phyloP scores from a whole-genome alignment of 2,329 filamentous ascomycete species.

The Trichophyton rubrum region DNA sequence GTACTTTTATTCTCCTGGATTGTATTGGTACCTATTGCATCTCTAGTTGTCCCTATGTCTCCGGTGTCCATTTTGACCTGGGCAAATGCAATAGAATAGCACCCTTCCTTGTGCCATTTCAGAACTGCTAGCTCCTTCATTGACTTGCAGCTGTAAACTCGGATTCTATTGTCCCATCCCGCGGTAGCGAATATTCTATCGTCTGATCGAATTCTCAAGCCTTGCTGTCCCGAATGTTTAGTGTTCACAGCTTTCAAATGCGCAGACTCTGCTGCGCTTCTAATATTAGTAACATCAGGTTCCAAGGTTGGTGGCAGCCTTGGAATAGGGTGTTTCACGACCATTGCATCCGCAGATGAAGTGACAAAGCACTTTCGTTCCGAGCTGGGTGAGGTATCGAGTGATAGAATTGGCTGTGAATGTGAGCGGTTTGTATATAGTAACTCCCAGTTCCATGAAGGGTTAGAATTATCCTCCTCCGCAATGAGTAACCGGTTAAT shows the following conservation, averaged over 20 bases:
- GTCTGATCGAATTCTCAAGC: constrained; percentile 63
- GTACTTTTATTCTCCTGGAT: constrained; percentile 9
- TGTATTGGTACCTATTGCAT: background rate
- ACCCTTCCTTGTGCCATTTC: constrained; percentile 86
- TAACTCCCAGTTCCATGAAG: constrained; percentile 37
- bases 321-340: constrained; percentile 63
- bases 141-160: constrained; percentile 69
- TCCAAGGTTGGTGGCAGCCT: constrained; percentile 1
- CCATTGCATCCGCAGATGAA: constrained; percentile 65
- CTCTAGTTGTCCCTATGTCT: too few relatives aligned
- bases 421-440: constrained; percentile 58
- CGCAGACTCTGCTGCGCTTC: constrained; percentile 18
- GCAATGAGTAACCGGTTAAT: constrained; percentile 9
- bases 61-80: constrained; percentile 25
- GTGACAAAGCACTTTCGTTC: constrained; percentile 54
- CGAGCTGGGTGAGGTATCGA: constrained; percentile 42
- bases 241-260: constrained; percentile 57
- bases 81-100: constrained; percentile 68
- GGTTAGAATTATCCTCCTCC: constrained; percentile 7
- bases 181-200: constrained; percentile 75
- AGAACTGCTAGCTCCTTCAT: constrained; percentile 81
- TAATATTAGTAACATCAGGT: background rate
- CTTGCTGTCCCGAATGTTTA: constrained; percentile 83
- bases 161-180: constrained; percentile 74
- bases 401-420: constrained; percentile 67